Base-by-base conservation (phyloP, 495 filamentous ascomycete genomes). In the Recurvomyces mirabilis region DNA sequence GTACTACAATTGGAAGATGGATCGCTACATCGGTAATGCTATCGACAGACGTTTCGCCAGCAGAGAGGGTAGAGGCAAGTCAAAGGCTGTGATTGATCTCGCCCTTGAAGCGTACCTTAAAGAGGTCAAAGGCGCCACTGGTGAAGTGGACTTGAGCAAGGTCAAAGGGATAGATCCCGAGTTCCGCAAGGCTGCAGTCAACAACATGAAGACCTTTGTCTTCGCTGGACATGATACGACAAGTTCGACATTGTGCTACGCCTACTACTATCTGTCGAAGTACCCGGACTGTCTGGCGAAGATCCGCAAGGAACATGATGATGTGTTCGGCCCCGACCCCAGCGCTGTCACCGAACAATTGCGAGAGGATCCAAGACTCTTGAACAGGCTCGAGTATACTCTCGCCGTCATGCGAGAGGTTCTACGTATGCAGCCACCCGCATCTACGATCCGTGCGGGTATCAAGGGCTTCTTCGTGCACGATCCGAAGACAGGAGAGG, bases 201-300 rank as follows among this genome's bases (percentile, higher is more conserved):
- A 53, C 31, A 53, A 66, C n/a, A 44, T 64, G 28, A 47, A 54
- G 28, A 39, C 47, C 10, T 61, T 71, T 35, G 51, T 69, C 14
- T 68, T 71, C 30, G 65, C 66, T 2, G 69, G 69, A 1, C 68
- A 71, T 43, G 66, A 69, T 36, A 71, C 69, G 0, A 70, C 68
- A 6, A 60, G 60, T 15, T 60, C 52, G 3, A 58, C 63, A 3
- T 41, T 69, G 1, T 60, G 57, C 13, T 70, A 68, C 44, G 46
- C 51, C 9, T 63, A 59, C 43, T 57, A 68, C 31, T 45, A 64
- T 6, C 60, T 71, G 2, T 44, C 53, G 28, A 51, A 55, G 19
- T 25, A 66, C 36, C 67, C 66, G 0, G 53, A 58, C 6, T 54
- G 45, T 9, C 53, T 64, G 1, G 56, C 55, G 0, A 55, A 49